These are phyloP conservation scores for Umbellularia californica DNA, from an alignment of 164 flowering plant species.

Conservation along the genomic window DNA sequence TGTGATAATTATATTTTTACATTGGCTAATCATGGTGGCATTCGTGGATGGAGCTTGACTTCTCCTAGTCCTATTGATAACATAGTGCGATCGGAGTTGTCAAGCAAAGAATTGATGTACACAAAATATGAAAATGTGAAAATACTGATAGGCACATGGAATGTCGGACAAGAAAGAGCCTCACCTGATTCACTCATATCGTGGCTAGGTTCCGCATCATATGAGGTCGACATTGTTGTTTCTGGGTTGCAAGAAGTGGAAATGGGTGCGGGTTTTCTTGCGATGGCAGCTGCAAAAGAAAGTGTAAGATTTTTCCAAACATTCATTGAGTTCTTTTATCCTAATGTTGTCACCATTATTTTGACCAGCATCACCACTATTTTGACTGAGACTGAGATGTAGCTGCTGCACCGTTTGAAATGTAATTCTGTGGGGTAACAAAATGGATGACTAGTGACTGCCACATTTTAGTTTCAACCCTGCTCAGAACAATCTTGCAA, in stretches of 20 bases:
- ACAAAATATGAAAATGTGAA: slow-evolving; percentile 50
- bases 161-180: slow-evolving; percentile 95
- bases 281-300: slow-evolving; percentile 98
- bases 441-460: not conserved
- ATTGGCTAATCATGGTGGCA: slow-evolving; percentile 93
- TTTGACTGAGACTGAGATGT: not conserved
- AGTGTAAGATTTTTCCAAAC: slow-evolving; percentile 44
- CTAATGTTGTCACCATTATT: not conserved
- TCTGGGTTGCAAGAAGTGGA: slow-evolving; percentile 98
- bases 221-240: slow-evolving; percentile 77
- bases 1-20: slow-evolving; percentile 52
- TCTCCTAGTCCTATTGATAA: slow-evolving; percentile 85
- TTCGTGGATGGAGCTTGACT: slow-evolving; percentile 80
- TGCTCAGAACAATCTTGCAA: not conserved
- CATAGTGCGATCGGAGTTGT: slow-evolving; percentile 62
- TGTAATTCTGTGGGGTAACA: not conserved
- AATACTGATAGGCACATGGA: slow-evolving; percentile 87
- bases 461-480: not conserved
- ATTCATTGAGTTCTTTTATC: not conserved
- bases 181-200: slow-evolving; percentile 66
- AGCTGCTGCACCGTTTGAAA: not conserved
- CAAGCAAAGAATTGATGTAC: slow-evolving; percentile 48
- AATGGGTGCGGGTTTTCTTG: slow-evolving; percentile 99
- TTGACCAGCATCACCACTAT: not conserved
- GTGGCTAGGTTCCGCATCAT: slow-evolving; percentile 76